Evolutionary conservation across 169 alveolate species (phyloP).

Genomic region (Plasmodium relictum): DNA sequence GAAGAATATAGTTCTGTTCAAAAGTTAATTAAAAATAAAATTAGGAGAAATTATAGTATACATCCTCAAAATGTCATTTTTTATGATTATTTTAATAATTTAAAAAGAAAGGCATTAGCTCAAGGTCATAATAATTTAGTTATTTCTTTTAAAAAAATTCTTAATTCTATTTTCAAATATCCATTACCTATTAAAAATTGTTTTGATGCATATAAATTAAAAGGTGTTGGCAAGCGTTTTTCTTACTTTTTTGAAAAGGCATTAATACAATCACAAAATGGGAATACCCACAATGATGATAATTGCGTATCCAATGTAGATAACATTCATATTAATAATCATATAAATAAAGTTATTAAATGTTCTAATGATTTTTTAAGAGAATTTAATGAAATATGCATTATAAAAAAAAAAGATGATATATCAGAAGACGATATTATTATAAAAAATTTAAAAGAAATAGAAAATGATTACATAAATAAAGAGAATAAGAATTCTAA

Average conservation of each 20-base stretch:
- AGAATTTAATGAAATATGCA: conserved; percentile 37
- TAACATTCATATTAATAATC: conserved; percentile 18
- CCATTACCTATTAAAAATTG: conserved; percentile 81
- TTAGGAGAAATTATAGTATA: conserved; percentile 43
- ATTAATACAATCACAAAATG: conserved; percentile 11
- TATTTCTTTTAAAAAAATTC: conserved; percentile 74
- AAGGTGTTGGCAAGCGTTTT: conserved; percentile 83
- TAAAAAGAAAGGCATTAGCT: conserved; percentile 59
- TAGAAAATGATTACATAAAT: conserved; percentile 46
- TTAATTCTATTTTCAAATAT: conserved; percentile 78
- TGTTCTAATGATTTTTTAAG: conserved; percentile 49
- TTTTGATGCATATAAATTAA: conserved; percentile 77
- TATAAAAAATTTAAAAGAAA: conserved; percentile 51
- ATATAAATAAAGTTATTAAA: conserved; percentile 61
- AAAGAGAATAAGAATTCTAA: background rate
- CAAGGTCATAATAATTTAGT: conserved; percentile 67
- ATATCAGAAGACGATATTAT: conserved; percentile 38
- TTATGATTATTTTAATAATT: conserved; percentile 64
- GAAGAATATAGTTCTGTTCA: conserved; percentile 14
- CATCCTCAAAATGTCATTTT: conserved; percentile 66
- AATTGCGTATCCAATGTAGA: conserved; percentile 2
- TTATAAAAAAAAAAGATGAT: conserved; percentile 20
- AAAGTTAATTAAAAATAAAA: conserved; percentile 12
- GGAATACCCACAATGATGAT: conserved; percentile 3
- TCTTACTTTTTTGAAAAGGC: conserved; percentile 71